Evolutionary conservation across 2,329 filamentous ascomycete genomes (phyloP).

Genomic region (Beauveria scarabaeidicola): DNA sequence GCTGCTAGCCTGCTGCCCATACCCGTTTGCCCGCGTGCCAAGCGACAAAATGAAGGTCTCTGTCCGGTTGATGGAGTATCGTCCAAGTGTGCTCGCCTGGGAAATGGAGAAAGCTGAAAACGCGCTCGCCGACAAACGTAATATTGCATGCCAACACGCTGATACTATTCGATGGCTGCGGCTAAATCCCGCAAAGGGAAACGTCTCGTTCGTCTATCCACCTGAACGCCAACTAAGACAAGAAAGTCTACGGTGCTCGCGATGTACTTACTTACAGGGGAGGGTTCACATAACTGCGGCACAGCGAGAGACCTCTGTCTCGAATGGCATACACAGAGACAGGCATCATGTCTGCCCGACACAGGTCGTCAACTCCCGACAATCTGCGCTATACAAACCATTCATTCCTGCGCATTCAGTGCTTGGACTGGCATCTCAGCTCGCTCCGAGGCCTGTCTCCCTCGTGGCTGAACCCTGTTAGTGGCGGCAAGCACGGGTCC

Average conservation of each 20-base stretch:
- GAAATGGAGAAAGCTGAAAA: not conserved
- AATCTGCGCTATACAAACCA: not conserved
- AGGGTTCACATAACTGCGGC: not conserved
- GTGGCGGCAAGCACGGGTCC: not conserved
- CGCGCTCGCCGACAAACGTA: not conserved
- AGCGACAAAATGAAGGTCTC: not conserved
- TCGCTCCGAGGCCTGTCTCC: not conserved
- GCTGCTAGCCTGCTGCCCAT: not conserved
- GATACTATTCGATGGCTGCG: too few species aligned
- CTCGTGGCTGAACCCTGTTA: not conserved
- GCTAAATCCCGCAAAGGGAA: too few species aligned
- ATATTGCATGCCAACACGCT: too few species aligned
- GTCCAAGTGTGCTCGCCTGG: not conserved
- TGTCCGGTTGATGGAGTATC: not conserved
- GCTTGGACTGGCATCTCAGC: not conserved
- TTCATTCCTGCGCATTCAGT: not conserved
- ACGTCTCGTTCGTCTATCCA: too few species aligned
- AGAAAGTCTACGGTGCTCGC: not conserved
- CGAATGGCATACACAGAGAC: not conserved
- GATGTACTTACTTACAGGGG: not conserved
- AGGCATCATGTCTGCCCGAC: not conserved
- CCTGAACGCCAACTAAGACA: not conserved
- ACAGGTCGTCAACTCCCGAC: not conserved
- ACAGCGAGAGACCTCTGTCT: not conserved
- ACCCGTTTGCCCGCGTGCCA: not conserved